Conservation (phyloP, 225 moss, liverwort and hornwort genomes). For the Pseudisothecium myosuroides region DNA sequence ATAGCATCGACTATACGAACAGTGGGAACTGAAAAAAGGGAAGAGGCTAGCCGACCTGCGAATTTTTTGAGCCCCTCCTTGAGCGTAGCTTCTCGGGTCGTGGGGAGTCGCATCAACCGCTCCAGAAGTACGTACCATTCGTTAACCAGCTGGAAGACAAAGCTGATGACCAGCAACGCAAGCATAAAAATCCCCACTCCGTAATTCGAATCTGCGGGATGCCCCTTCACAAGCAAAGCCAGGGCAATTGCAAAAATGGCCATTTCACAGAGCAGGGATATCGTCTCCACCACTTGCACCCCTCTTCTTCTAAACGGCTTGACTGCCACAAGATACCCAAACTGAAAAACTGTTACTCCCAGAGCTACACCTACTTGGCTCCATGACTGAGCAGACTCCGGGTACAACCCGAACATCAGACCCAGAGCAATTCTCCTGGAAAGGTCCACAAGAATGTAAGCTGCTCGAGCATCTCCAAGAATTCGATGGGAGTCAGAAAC, state of each 20-base stretch:
- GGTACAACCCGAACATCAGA: slow-evolving; percentile 62
- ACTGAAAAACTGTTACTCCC: slow-evolving; percentile 45
- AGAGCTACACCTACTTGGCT: slow-evolving; percentile 55
- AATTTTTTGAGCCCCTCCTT: slow-evolving; percentile 9
- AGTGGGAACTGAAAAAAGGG: not conserved
- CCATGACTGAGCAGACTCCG: slow-evolving; percentile 61
- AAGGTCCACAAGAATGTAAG: slow-evolving; percentile 63
- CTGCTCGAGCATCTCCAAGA: slow-evolving; percentile 58
- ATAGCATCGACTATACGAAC: not conserved
- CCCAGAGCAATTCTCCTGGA: slow-evolving; percentile 65
- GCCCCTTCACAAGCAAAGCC: slow-evolving; percentile 42
- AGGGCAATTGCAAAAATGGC: slow-evolving; percentile 46
- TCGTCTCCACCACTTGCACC: slow-evolving; percentile 66
- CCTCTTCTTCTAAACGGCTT: slow-evolving; percentile 79
- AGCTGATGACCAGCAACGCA: slow-evolving; percentile 45
- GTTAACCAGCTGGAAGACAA: slow-evolving; percentile 13
- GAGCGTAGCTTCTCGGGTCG: not conserved
- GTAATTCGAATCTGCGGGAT: slow-evolving; percentile 39
- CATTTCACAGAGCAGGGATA: slow-evolving; percentile 66
- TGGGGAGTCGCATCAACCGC: slow-evolving; percentile 19
- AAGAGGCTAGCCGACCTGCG: not conserved
- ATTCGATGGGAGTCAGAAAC: slow-evolving; percentile 33
- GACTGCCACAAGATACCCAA: slow-evolving; percentile 42
- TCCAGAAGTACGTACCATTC: slow-evolving; percentile 31
- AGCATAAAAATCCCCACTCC: slow-evolving; percentile 54